Percentiles rank a stretch among this genome's conserved stretches.
Conservation (phyloP, 129 eudicot species). For the Heracleum sosnowskyi region DNA sequence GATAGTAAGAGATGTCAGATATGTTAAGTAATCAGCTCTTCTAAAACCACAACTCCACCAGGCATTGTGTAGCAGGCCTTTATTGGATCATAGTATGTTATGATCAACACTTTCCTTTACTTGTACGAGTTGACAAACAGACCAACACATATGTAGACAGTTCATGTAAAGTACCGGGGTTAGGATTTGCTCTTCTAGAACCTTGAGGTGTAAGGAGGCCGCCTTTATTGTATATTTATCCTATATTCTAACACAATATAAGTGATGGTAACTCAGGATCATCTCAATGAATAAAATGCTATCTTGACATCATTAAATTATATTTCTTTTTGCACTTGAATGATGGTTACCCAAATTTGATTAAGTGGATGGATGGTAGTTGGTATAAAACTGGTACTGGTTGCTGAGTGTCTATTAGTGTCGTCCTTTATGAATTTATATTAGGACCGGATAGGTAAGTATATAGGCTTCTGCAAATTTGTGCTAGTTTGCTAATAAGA, state of each 20-base stretch:
- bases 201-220: not conserved
- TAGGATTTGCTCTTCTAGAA: not conserved
- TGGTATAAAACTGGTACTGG: not conserved
- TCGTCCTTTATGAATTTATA: not conserved
- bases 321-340: not conserved
- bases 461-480: not conserved
- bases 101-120: not conserved
- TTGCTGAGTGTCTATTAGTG: not conserved
- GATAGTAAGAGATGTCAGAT: not conserved
- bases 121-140: not conserved
- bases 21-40: not conserved
- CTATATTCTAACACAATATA: not conserved
- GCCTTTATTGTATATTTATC: not conserved
- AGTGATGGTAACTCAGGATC: not conserved
- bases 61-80: not conserved
- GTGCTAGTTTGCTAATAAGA: not conserved
- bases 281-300: not conserved
- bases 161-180: not conserved
- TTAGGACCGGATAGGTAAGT: not conserved
- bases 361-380: not conserved
- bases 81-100: not conserved
- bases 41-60: not conserved
- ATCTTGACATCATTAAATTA: not conserved
- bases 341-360: not conserved
- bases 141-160: not conserved